Percentiles rank a stretch among this genome's conserved stretches.
These are phyloP conservation scores for Copromyces sp. DNA, from an alignment of 495 filamentous ascomycete genomes.

Conservation along the genomic window DNA sequence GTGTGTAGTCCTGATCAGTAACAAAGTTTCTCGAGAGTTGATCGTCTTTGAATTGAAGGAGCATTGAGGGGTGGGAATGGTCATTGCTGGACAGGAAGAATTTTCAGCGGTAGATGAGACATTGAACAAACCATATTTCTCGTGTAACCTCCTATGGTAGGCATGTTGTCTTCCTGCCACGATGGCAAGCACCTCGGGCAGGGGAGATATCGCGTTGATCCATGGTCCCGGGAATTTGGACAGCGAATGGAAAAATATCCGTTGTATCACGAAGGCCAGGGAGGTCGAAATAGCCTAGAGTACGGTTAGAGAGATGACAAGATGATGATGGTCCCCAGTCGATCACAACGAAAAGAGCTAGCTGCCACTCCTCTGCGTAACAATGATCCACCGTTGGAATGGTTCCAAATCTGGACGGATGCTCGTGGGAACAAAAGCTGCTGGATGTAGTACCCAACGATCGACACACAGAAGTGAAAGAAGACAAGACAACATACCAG, in stretches of 20 bases:
- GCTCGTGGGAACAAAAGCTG: neutral
- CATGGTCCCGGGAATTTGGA: slow-evolving; percentile 8
- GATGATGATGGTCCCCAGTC: neutral
- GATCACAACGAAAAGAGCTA: neutral
- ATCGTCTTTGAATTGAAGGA: neutral
- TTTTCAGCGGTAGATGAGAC: neutral
- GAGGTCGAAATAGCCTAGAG: neutral
- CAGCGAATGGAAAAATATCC: slow-evolving; percentile 8
- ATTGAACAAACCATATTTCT: slow-evolving; percentile 4
- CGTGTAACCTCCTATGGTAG: slow-evolving; percentile 7
- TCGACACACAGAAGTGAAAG: neutral
- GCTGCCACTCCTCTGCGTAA: neutral
- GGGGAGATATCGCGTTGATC: slow-evolving; percentile 4
- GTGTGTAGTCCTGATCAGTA: neutral
- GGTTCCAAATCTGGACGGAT: neutral
- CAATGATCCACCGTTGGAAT: neutral
- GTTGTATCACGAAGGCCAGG: neutral
- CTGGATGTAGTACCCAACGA: neutral
- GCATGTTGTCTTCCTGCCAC: slow-evolving; percentile 7
- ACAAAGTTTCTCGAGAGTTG: neutral
- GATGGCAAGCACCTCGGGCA: slow-evolving; percentile 6
- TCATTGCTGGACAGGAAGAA: neutral
- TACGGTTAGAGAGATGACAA: neutral
- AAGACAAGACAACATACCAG: neutral
- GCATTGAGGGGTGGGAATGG: neutral